Conservation (phyloP, 1,284 basidiomycete genomes). For the Mycena citricolor region DNA sequence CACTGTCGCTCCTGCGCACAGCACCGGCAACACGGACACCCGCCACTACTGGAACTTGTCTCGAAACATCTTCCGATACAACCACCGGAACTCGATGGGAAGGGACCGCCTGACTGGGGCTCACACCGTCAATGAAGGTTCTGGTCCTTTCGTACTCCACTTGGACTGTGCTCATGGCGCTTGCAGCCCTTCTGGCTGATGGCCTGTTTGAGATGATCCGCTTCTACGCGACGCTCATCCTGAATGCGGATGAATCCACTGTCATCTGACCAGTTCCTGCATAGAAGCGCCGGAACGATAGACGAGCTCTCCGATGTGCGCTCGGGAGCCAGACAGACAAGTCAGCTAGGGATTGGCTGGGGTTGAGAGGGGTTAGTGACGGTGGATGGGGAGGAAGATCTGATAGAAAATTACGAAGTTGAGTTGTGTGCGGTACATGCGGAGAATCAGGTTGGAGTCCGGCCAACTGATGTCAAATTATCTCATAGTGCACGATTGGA, state of each 20-base stretch:
- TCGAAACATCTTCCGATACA: constrained; percentile 52
- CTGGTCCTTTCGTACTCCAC: constrained; percentile 14
- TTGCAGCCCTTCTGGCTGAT: constrained; percentile 36
- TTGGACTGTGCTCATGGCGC: background rate
- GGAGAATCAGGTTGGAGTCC: too few relatives aligned
- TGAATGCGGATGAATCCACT: constrained; percentile 41
- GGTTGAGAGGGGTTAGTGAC: too few relatives aligned
- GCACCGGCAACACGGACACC: constrained; percentile 45
- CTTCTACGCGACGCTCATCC: constrained; percentile 46
- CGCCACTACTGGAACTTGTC: constrained; percentile 52
- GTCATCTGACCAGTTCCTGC: constrained; percentile 9
- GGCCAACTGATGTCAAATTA: too few relatives aligned
- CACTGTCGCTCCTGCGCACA: constrained; percentile 49
- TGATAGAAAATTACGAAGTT: too few relatives aligned
- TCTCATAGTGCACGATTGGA: too few relatives aligned
- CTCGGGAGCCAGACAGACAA: too few relatives aligned
- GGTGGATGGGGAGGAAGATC: too few relatives aligned
- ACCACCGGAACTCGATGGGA: constrained; percentile 30
- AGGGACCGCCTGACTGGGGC: constrained; percentile 40
- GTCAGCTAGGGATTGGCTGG: too few relatives aligned
- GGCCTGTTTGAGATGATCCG: constrained; percentile 46
- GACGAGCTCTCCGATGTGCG: too few relatives aligned
- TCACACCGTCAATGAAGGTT: constrained; percentile 69
- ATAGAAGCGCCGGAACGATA: too few relatives aligned
- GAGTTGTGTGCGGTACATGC: too few relatives aligned